These are phyloP conservation scores for Dendrocalamus latiflorus DNA, from an alignment of 202 grass and related monocot genomes.

Conservation along the genomic window DNA sequence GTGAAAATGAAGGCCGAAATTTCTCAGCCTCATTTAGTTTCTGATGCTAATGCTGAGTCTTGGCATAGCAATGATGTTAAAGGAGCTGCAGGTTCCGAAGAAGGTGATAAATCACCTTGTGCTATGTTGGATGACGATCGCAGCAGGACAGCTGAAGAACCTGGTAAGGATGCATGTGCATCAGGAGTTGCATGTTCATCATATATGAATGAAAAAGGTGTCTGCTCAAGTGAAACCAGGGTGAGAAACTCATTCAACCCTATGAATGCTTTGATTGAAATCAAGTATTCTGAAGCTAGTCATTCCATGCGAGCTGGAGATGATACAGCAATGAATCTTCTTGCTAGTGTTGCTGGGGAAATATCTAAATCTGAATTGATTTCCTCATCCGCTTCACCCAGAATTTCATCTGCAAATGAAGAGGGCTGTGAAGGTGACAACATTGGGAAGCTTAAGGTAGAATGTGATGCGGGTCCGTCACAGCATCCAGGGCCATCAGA, in stretches of 20 bases:
- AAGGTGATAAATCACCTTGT: conserved; percentile 38
- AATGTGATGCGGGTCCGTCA: conserved; percentile 13
- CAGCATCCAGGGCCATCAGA: conserved; percentile 8
- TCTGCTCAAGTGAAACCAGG: conserved; percentile 24
- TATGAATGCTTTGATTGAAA: conserved; percentile 65
- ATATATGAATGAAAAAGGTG: conserved; percentile 32
- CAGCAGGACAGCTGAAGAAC: conserved; percentile 43
- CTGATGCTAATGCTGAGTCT: conserved; percentile 35
- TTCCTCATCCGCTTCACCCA: conserved; percentile 42
- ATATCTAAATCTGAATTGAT: conserved; percentile 66
- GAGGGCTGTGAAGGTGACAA: conserved; percentile 25
- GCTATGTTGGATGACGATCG: conserved; percentile 25
- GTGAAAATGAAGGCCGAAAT: conserved; percentile 49
- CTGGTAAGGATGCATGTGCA: conserved; percentile 27
- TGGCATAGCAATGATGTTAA: conserved; percentile 38
- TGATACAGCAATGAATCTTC: conserved; percentile 66
- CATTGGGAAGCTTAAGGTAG: conserved; percentile 30
- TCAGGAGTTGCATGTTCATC: conserved; percentile 15
- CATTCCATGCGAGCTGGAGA: conserved; percentile 43
- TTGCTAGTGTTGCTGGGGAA: conserved; percentile 83
- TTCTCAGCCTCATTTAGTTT: conserved; percentile 28
- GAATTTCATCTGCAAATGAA: conserved; percentile 22
- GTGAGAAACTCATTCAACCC: conserved; percentile 43
- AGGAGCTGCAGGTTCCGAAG: conserved; percentile 34
- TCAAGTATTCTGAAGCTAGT: conserved; percentile 49